Evolutionary conservation across 768 basidiomycete genomes (phyloP).

Genomic region (Hericium alpestre): DNA sequence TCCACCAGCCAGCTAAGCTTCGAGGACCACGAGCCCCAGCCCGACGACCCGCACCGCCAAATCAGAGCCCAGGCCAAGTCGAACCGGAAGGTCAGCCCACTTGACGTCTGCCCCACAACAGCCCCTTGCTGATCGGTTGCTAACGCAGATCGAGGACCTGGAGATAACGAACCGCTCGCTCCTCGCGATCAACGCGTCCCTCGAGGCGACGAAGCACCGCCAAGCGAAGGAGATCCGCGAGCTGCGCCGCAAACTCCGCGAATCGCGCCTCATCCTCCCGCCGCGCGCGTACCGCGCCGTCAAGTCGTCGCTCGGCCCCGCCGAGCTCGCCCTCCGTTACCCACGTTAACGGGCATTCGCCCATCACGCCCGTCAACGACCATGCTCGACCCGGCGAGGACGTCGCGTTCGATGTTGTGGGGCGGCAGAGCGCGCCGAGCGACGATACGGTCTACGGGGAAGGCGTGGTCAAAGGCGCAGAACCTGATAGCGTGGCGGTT

Average conservation of each 20-base stretch:
- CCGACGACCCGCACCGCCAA: conserved; percentile 35
- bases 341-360: not conserved
- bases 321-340: conserved; percentile 25
- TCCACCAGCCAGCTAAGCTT: not conserved
- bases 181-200: conserved; percentile 70
- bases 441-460: conserved; percentile 42
- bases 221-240: conserved; percentile 83
- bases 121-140: not conserved
- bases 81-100: conserved; percentile 61
- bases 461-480: conserved; percentile 16
- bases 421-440: conserved; percentile 45
- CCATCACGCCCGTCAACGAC: not conserved
- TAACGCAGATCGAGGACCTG: conserved; percentile 78
- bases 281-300: conserved; percentile 50
- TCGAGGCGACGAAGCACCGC: conserved; percentile 70
- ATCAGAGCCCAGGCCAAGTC: conserved; percentile 69
- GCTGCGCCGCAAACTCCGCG: conserved; percentile 70
- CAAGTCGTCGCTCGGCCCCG: conserved; percentile 36
- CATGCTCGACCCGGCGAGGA: conserved; percentile 16
- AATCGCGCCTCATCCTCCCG: conserved; percentile 69
- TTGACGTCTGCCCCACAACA: not conserved
- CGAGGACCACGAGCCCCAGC: not conserved
- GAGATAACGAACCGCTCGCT: conserved; percentile 86
- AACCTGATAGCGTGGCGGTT: conserved; percentile 32
- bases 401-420: conserved; percentile 39